A percentile compares a stretch with the other conserved stretches of the same genome.
phyloP scores from a whole-genome alignment of 169 alveolate species.

The Theileria equi region DNA sequence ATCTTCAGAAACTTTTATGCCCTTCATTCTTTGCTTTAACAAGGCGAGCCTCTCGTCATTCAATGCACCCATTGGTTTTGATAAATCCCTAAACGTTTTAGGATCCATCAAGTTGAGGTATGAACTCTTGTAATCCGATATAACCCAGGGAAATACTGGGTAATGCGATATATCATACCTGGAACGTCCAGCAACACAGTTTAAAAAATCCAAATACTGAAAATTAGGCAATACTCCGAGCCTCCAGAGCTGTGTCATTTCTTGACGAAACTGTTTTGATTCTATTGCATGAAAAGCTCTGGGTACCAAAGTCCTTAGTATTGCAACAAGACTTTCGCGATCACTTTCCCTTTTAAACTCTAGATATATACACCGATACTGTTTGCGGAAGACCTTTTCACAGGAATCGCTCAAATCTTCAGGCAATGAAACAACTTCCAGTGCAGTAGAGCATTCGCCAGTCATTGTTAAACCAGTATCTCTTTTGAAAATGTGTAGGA shows the following conservation, averaged over 20 bases:
- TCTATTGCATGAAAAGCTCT: slow-evolving; percentile 67
- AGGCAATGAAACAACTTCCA: slow-evolving; percentile 79
- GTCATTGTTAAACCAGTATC: slow-evolving; percentile 72
- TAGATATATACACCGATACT: slow-evolving; percentile 72
- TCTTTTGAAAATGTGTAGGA: slow-evolving; percentile 75
- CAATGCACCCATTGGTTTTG: slow-evolving; percentile 90
- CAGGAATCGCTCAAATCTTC: slow-evolving; percentile 62
- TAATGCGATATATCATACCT: slow-evolving; percentile 92
- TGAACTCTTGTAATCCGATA: slow-evolving; percentile 78
- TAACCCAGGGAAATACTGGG: slow-evolving; percentile 97
- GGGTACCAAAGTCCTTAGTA: slow-evolving; percentile 61
- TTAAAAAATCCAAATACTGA: slow-evolving; percentile 90
- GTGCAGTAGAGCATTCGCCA: slow-evolving; percentile 65
- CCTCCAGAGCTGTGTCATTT: slow-evolving; percentile 82
- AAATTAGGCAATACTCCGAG: slow-evolving; percentile 89
- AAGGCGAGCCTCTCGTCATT: slow-evolving; percentile 78
- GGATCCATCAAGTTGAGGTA: slow-evolving; percentile 68
- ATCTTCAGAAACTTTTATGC: neutral
- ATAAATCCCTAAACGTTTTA: slow-evolving; percentile 81
- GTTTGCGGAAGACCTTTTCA: slow-evolving; percentile 32
- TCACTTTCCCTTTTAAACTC: slow-evolving; percentile 71
- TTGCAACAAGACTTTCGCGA: slow-evolving; percentile 69
- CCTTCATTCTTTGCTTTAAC: slow-evolving; percentile 75
- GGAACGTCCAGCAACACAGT: slow-evolving; percentile 90
- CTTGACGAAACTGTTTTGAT: slow-evolving; percentile 68